Percentiles rank a stretch among this genome's conserved stretches.
phyloP scores from a whole-genome alignment of 768 basidiomycete species.

The Agaricus subrufescens region DNA sequence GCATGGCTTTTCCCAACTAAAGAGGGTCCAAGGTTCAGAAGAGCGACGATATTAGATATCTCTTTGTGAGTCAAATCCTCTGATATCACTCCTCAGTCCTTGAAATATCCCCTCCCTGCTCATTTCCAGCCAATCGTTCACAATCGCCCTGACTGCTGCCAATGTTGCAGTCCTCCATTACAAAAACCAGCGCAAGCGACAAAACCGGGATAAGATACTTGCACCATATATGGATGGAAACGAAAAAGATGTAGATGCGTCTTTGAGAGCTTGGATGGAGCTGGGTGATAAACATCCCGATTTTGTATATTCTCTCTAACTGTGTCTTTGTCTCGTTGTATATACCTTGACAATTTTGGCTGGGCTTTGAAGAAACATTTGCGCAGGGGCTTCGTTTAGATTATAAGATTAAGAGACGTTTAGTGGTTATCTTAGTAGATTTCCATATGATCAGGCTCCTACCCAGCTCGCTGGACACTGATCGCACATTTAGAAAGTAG shows the following conservation, averaged over 20 bases:
- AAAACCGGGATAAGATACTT: conserved; percentile 22
- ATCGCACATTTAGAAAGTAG: too few relatives aligned
- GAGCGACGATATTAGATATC: conserved; percentile 32
- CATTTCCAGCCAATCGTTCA: conserved; percentile 19
- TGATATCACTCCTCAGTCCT: not conserved
- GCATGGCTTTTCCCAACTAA: conserved; percentile 36
- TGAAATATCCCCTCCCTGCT: too few relatives aligned
- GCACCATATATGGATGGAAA: conserved; percentile 23
- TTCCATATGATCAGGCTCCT: too few relatives aligned
- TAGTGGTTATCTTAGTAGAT: too few relatives aligned
- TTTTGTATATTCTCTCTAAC: conserved; percentile 24
- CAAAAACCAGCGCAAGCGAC: conserved; percentile 22
- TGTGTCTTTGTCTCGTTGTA: too few relatives aligned
- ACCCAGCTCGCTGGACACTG: too few relatives aligned
- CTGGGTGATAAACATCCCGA: conserved; percentile 33
- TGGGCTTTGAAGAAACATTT: too few relatives aligned
- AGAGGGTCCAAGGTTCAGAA: conserved; percentile 30
- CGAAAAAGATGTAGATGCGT: conserved; percentile 23
- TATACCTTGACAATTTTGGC: too few relatives aligned
- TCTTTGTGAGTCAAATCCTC: conserved; percentile 23
- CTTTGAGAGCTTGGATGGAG: conserved; percentile 26
- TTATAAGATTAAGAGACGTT: too few relatives aligned
- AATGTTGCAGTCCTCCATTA: conserved; percentile 24
- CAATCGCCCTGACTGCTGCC: conserved; percentile 18
- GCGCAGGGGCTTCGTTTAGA: too few relatives aligned